Percentiles rank a stretch among this genome's conserved stretches.
Evolutionary conservation across 2,329 filamentous ascomycete genomes (phyloP).

Genomic region (Cytospora paraplurivora): DNA sequence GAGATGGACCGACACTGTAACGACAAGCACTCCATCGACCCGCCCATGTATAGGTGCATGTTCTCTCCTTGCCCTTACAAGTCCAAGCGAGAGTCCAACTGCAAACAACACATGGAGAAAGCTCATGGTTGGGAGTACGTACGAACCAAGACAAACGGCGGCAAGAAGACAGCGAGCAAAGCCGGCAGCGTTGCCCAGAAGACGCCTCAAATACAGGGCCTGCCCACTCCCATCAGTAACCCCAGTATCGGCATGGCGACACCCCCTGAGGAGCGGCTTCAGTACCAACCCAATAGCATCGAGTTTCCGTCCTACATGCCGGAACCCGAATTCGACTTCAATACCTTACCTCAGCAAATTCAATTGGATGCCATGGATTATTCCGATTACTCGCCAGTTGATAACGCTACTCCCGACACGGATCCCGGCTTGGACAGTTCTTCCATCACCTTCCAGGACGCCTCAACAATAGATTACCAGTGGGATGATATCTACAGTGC

Average conservation of each 20-base stretch:
- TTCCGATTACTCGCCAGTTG: conserved; percentile 44
- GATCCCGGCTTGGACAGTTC: conserved; percentile 44
- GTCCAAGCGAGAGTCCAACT: conserved; percentile 94
- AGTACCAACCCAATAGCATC: conserved; percentile 39
- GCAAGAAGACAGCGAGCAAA: conserved; percentile 55
- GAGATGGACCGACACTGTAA: conserved; percentile 95
- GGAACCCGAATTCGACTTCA: conserved; percentile 48
- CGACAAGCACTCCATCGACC: conserved; percentile 85
- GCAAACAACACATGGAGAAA: conserved; percentile 99
- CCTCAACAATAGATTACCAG: conserved; percentile 55
- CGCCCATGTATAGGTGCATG: conserved; percentile 80
- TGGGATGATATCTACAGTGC: conserved; percentile 66
- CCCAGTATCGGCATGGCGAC: conserved; percentile 58
- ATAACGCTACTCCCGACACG: conserved; percentile 51
- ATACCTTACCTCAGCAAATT: conserved; percentile 42
- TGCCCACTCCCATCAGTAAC: conserved; percentile 65
- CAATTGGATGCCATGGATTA: conserved; percentile 39
- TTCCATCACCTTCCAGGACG: conserved; percentile 63
- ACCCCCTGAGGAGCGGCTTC: conserved; percentile 53
- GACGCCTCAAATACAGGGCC: conserved; percentile 61
- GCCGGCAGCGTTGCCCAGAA: conserved; percentile 52
- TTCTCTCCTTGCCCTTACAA: conserved; percentile 87
- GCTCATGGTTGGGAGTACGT: conserved; percentile 89
- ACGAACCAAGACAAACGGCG: conserved; percentile 80
- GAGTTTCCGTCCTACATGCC: conserved; percentile 55